These are phyloP conservation scores for Adiantum capillusveneris DNA, from an alignment of 75 land plant genomes.

Conservation along the genomic window DNA sequence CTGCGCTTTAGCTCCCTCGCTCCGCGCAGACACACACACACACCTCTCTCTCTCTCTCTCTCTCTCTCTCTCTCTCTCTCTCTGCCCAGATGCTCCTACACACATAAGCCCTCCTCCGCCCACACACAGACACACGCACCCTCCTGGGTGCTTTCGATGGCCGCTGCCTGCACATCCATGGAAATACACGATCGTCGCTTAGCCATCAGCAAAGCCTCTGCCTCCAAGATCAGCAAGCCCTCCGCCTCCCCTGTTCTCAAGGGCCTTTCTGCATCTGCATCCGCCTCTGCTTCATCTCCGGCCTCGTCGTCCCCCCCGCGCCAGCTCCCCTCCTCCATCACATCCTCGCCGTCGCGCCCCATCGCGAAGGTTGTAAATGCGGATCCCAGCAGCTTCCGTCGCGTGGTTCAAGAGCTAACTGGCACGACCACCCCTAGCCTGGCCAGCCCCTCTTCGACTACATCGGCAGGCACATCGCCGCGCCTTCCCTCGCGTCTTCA, in stretches of 20 bases:
- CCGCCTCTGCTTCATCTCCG: not conserved
- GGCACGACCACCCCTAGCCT: not conserved
- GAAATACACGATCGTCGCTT: not conserved
- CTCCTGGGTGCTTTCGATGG: not conserved
- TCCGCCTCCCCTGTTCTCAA: not conserved
- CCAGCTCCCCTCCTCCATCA: not conserved
- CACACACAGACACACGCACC: too few species aligned
- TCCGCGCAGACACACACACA: too few species aligned
- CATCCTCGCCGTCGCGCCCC: conserved; percentile 2
- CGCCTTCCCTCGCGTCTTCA: not conserved
- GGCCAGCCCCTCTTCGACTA: not conserved
- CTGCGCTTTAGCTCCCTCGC: too few species aligned
- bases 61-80: too few species aligned
- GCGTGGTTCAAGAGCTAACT: conserved; percentile 8
- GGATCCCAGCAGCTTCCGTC: conserved; percentile 6
- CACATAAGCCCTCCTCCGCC: too few species aligned
- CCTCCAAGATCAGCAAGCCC: conserved; percentile 7
- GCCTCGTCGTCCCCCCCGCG: not conserved
- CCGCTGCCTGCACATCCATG: not conserved
- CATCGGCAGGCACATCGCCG: not conserved
- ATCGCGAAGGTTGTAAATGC: conserved; percentile 7
- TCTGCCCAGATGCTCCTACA: too few species aligned
- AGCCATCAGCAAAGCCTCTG: not conserved
- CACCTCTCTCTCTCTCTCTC: too few species aligned
- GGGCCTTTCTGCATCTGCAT: not conserved